Evolutionary conservation across 805 yeast species (phyloP).

Genomic region (Torulaspora quercuum): DNA sequence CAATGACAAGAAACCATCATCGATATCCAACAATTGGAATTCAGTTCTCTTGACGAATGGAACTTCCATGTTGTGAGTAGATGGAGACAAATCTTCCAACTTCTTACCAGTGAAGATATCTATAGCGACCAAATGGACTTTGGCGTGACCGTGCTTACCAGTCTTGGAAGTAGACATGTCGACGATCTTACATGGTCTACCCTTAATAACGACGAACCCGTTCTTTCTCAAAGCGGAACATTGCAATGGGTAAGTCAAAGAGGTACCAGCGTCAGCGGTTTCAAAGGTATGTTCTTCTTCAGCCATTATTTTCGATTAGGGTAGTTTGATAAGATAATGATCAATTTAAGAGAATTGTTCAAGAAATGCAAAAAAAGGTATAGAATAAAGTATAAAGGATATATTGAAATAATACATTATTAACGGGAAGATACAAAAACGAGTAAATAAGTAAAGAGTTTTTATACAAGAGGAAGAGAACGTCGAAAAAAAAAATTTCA

Average conservation of each 20-base stretch:
- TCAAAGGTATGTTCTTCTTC: conserved; percentile 82
- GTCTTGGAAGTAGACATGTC: conserved; percentile 99
- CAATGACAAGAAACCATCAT: conserved; percentile 94
- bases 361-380: too few species aligned
- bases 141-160: conserved; percentile 99
- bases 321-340: too few species aligned
- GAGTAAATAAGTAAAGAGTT: too few species aligned
- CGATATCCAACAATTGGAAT: conserved; percentile 95
- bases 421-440: too few species aligned
- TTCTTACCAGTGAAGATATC: conserved; percentile 99
- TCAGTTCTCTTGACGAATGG: conserved; percentile 96
- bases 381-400: too few species aligned
- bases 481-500: too few species aligned
- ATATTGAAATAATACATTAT: too few species aligned
- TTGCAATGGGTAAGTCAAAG: conserved; percentile 97
- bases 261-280: conserved; percentile 98
- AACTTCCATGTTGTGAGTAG: conserved; percentile 99
- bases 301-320: too few species aligned
- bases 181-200: conserved; percentile 99
- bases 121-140: conserved; percentile 98
- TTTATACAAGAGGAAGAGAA: too few species aligned
- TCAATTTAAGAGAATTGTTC: too few species aligned
- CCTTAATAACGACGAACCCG: conserved; percentile 98
- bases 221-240: conserved; percentile 99
- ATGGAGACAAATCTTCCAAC: conserved; percentile 99